Conservation (phyloP, 2,329 filamentous ascomycete species). For the Penicillium palitans region DNA sequence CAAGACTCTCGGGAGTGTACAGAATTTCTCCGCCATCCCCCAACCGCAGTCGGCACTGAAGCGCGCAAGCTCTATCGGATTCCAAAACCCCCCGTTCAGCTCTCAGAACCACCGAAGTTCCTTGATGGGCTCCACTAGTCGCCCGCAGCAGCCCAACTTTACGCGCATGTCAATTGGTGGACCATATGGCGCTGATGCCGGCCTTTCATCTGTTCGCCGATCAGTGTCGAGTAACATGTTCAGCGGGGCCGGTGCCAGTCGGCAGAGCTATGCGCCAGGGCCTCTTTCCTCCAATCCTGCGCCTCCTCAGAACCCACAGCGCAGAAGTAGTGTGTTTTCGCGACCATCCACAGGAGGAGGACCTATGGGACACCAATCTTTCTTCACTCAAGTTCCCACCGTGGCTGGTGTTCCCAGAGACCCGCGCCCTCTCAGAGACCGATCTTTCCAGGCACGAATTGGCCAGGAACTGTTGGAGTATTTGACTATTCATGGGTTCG, state of each 20-base stretch:
- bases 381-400: constrained; percentile 85
- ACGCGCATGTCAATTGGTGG: constrained; percentile 74
- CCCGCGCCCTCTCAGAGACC: constrained; percentile 80
- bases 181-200: constrained; percentile 73
- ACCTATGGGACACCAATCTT: constrained; percentile 78
- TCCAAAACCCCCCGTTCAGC: constrained; percentile 63
- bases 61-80: constrained; percentile 76
- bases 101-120: constrained; percentile 78
- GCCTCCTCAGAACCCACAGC: constrained; percentile 54
- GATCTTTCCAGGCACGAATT: constrained; percentile 76
- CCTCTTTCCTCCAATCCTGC: constrained; percentile 56
- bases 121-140: constrained; percentile 79
- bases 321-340: constrained; percentile 80
- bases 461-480: constrained; percentile 90
- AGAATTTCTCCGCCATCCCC: constrained; percentile 79
- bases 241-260: constrained; percentile 56
- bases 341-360: constrained; percentile 65
- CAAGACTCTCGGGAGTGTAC: constrained; percentile 79
- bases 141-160: constrained; percentile 85
- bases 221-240: constrained; percentile 72
- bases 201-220: constrained; percentile 78
- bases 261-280: constrained; percentile 70
- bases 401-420: constrained; percentile 81
- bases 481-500: constrained; percentile 89
- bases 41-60: constrained; percentile 94